Percentiles rank a stretch among this genome's conserved stretches.
Evolutionary conservation across 1,284 basidiomycete species (phyloP).

Genomic region (Ustilago loliicola): DNA sequence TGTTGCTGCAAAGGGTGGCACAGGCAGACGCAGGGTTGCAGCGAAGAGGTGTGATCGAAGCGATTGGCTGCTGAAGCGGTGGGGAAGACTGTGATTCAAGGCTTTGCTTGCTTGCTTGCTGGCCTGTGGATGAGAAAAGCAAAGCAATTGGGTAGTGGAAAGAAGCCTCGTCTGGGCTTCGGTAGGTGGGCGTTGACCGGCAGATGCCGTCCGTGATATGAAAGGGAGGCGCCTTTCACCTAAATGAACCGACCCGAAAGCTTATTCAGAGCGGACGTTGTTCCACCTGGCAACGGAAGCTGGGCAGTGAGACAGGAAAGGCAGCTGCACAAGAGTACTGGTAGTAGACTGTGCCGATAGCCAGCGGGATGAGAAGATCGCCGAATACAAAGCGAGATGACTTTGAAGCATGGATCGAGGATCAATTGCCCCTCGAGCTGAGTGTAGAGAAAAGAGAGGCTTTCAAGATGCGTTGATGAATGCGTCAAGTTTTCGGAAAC

Average conservation of each 20-base stretch:
- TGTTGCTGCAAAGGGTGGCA: conserved; percentile 14
- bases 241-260: conserved; percentile 18
- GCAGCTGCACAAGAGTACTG: not conserved
- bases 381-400: not conserved
- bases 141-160: conserved; percentile 1
- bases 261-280: conserved; percentile 23
- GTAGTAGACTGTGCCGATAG: not conserved
- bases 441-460: not conserved
- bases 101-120: conserved; percentile 12
- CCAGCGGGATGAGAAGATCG: not conserved
- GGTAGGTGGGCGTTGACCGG: conserved; percentile 42
- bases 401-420: not conserved
- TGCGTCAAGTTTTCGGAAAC: conserved; percentile 9
- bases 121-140: not conserved
- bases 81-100: conserved; percentile 11
- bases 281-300: conserved; percentile 12
- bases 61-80: conserved; percentile 12
- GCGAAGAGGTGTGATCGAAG: conserved; percentile 10
- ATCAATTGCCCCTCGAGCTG: not conserved
- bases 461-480: conserved; percentile 5
- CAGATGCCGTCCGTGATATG: conserved; percentile 40
- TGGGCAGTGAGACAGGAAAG: not conserved
- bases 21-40: conserved; percentile 15
- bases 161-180: conserved; percentile 26
- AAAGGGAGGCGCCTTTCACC: conserved; percentile 9